Evolutionary conservation across 1,284 basidiomycete genomes (phyloP), one percentile per base, ranked within the genome.

Genomic region (Irpex rosettiformis): DNA sequence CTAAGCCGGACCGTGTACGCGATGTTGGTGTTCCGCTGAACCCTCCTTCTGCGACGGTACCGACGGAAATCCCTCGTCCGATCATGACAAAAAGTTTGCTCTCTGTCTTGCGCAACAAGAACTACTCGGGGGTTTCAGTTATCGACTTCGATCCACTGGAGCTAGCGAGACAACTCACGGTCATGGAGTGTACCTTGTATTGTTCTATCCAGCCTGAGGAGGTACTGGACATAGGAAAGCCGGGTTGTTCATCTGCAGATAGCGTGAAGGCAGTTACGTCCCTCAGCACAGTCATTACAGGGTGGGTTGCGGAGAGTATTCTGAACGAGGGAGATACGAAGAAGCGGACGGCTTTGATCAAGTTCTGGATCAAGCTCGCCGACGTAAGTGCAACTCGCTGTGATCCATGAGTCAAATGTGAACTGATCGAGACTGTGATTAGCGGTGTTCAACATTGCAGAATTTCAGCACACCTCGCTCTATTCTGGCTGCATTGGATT

Each of bases 361-460:
- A 98, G 74, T 98, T 96, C 70, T 98, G 96, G 72, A 93, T 99
- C 79, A 94, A 95, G 72, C 81, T 98, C 52, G 93, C 95, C 21
- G 93, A 97, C 73, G 94, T 95, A 70, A 76, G 93, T 79, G 29
- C 54, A 30, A 27, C 30, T 29, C 56, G 52, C 45, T 60, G 13
- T 47, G 16, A n/a, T 55, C 54, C 22, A 18, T 68, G 18, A 68
- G 57, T 66, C 67, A 25, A 22, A n/a, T 5, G 18, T 7, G 22
- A 22, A 27, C 47, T 57, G 10, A 58, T 40, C 10, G 27, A 22
- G 24, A 33, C 22, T n/a, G 6, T 33, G 28, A 58, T 8, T 67
- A 96, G 94, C 89, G 93, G 48, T 98, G 95, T 73, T 83, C 88
- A 5, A 75, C 79, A 8, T 71, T 99, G 63, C 84, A 91, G 68